Percentiles rank a stretch among this genome's conserved stretches.
Evolutionary conservation across 192 early-diverging fungal genomes (phyloP).

Genomic region (Bifiguratus adelaidae): DNA sequence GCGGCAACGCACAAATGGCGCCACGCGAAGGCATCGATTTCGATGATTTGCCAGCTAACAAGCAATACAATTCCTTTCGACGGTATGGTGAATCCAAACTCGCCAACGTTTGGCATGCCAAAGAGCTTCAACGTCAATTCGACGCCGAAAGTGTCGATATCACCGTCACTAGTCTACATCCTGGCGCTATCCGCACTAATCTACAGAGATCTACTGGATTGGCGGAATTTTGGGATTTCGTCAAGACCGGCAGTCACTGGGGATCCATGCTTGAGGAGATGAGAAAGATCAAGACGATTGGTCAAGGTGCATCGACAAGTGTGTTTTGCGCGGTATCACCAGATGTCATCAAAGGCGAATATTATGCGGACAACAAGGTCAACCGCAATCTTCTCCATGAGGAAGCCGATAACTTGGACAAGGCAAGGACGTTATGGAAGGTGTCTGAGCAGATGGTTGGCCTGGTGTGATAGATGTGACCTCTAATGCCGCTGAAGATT

Average conservation of each 20-base stretch:
- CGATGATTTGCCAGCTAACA: background rate
- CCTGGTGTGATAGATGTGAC: no score
- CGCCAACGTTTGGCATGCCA: background rate
- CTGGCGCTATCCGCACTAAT: background rate
- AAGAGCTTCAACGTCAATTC: background rate
- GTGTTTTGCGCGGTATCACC: no score
- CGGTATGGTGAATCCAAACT: background rate
- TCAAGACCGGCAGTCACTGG: no score
- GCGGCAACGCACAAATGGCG: slow-evolving; percentile 1
- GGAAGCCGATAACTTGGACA: no score
- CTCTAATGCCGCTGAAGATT: no score
- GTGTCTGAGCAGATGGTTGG: background rate
- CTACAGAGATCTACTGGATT: no score
- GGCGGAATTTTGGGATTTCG: no score
- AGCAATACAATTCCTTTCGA: background rate
- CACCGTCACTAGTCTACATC: slow-evolving; percentile 4
- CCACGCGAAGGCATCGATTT: background rate
- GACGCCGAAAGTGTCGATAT: background rate
- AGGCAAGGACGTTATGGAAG: background rate
- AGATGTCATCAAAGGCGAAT: no score
- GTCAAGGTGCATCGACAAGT: background rate
- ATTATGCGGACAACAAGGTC: no score
- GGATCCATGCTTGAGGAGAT: no score
- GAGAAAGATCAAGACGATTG: background rate
- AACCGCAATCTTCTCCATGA: no score